phyloP scores from a whole-genome alignment of 2,329 filamentous ascomycete genomes.

The Pyrenophora graminea region DNA sequence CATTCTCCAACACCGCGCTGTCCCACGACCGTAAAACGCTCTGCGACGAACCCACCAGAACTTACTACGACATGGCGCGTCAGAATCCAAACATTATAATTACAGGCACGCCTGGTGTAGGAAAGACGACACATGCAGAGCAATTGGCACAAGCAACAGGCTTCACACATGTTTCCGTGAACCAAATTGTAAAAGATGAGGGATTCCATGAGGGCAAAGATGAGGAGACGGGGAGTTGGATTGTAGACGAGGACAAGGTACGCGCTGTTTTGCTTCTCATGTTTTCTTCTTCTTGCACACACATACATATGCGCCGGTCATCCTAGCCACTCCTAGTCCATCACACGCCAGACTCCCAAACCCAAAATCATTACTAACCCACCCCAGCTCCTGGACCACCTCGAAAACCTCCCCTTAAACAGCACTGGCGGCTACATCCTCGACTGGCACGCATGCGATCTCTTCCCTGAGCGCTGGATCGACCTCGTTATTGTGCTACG shows the following conservation, averaged over 20 bases:
- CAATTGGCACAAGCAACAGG: conserved; percentile 75
- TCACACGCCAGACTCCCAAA: no score
- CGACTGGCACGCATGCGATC: conserved; percentile 97
- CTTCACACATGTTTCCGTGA: conserved; percentile 82
- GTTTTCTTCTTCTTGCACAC: no score
- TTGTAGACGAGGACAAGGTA: conserved; percentile 96
- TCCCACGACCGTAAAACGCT: background rate
- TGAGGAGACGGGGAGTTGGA: conserved; percentile 82
- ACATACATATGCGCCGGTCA: no score
- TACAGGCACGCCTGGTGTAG: conserved; percentile 92
- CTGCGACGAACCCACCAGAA: background rate
- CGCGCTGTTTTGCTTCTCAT: background rate
- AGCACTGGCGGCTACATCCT: conserved; percentile 81
- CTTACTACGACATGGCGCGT: conserved; percentile 38
- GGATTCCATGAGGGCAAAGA: conserved; percentile 87
- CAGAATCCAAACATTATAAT: conserved; percentile 83
- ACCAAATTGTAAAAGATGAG: conserved; percentile 87
- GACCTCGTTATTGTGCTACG: conserved; percentile 92
- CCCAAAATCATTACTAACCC: background rate
- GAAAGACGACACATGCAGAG: conserved; percentile 93
- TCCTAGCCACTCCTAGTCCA: no score
- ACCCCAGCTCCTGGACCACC: conserved; percentile 75
- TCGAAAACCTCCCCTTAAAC: conserved; percentile 73
- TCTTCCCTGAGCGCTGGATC: conserved; percentile 92
- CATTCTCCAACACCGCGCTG: background rate